phyloP scores from a whole-genome alignment of 768 basidiomycete genomes.

The Mycena albidolilacea region DNA sequence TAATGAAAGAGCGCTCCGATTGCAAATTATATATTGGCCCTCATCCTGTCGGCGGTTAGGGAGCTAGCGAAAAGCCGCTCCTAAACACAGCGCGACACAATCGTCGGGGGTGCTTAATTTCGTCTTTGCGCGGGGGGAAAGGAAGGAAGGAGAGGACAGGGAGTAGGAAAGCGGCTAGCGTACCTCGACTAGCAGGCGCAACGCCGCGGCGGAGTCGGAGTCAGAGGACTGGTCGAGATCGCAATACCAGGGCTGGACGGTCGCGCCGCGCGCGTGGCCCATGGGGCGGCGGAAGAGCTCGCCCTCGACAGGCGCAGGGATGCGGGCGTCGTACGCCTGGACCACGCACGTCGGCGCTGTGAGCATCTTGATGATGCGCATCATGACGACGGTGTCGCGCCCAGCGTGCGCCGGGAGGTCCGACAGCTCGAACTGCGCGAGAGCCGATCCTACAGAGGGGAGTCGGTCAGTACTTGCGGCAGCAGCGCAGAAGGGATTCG shows the following conservation, averaged over 20 bases:
- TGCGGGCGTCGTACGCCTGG: constrained; percentile 33
- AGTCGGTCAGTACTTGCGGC: not conserved
- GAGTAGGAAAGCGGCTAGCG: not conserved
- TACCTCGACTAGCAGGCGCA: constrained; percentile 33
- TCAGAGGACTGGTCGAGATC: constrained; percentile 1
- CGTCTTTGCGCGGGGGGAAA: constrained; percentile 24
- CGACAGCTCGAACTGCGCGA: constrained; percentile 39
- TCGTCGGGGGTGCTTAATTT: constrained; percentile 36
- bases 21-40: constrained; percentile 39
- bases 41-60: constrained; percentile 42
- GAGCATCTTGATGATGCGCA: constrained; percentile 46
- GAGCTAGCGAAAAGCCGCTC: constrained; percentile 17
- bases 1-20: constrained; percentile 31
- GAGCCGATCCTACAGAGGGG: constrained; percentile 19
- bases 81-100: constrained; percentile 34
- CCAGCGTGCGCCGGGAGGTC: constrained; percentile 44
- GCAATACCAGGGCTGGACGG: constrained; percentile 28
- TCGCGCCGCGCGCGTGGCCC: constrained; percentile 18
- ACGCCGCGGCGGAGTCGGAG: constrained; percentile 19
- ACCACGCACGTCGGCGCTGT: constrained; percentile 27
- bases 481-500: not conserved
- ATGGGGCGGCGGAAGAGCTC: constrained; percentile 29
- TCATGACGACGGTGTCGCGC: constrained; percentile 50
- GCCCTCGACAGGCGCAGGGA: constrained; percentile 30
- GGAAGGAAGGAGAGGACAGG: not conserved